A percentile compares a stretch with the other conserved stretches of the same genome.
Evolutionary conservation across 805 yeast species (phyloP).

Genomic region (Candida coquimbonensis): DNA sequence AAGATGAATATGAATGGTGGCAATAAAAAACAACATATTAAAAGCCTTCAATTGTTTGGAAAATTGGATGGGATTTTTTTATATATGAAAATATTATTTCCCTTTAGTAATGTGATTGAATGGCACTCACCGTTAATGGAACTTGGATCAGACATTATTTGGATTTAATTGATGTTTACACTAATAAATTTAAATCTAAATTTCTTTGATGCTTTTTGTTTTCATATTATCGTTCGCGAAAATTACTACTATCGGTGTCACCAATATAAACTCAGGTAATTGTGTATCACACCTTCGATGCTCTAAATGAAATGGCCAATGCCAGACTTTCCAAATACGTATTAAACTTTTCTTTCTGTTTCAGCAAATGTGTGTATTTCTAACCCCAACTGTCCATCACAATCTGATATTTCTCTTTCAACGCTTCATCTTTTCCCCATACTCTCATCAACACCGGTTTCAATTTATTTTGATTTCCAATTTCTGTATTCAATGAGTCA

Average conservation of each 20-base stretch:
- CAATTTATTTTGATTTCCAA: slow-evolving; percentile 37
- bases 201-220: background rate
- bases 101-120: too few relatives aligned
- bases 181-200: too few relatives aligned
- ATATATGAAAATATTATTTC: too few relatives aligned
- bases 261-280: background rate
- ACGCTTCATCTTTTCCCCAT: slow-evolving; percentile 23
- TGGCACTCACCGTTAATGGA: slow-evolving; percentile 57
- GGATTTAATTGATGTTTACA: too few relatives aligned
- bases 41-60: background rate
- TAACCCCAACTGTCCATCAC: slow-evolving; percentile 37
- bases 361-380: slow-evolving; percentile 30
- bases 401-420: slow-evolving; percentile 18
- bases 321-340: slow-evolving; percentile 28
- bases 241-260: background rate
- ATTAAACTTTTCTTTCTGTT: slow-evolving; percentile 29
- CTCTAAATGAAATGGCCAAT: slow-evolving; percentile 21
- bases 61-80: background rate
- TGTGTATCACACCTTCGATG: slow-evolving; percentile 14
- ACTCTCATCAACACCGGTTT: slow-evolving; percentile 29
- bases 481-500: slow-evolving; percentile 29
- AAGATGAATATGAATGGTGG: background rate
- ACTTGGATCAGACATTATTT: slow-evolving; percentile 66
- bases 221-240: background rate
- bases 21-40: background rate